Evolutionary conservation across 164 flowering plant genomes (phyloP).

Genomic region (Protea cynaroides): DNA sequence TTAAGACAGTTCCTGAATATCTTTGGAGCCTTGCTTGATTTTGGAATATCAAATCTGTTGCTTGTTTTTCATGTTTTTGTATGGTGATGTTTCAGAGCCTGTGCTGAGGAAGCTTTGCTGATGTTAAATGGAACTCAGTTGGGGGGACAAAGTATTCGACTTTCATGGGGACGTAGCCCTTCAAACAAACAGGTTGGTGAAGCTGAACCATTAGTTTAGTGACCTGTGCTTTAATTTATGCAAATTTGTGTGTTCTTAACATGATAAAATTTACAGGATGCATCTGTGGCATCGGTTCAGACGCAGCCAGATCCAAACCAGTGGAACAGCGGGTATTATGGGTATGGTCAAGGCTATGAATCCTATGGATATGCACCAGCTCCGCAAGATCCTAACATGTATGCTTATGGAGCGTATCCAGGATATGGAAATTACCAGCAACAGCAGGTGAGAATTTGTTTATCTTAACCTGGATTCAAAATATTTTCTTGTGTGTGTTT

Average conservation of each 20-base stretch:
- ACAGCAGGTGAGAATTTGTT: conserved; percentile 36
- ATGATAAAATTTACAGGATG: conserved; percentile 7
- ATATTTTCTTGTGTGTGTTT: background rate
- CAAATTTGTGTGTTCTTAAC: background rate
- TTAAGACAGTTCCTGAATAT: conserved; percentile 12
- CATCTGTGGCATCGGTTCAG: conserved; percentile 26
- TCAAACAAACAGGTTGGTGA: conserved; percentile 60
- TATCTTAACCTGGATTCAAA: too few relatives aligned
- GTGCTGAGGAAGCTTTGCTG: conserved; percentile 79
- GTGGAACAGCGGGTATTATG: conserved; percentile 60
- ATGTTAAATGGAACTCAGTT: conserved; percentile 55
- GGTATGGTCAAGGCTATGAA: conserved; percentile 58
- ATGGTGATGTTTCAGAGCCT: conserved; percentile 29
- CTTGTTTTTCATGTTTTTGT: background rate
- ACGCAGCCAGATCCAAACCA: conserved; percentile 59
- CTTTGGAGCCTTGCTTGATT: background rate
- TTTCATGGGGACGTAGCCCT: conserved; percentile 88
- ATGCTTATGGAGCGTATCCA: conserved; percentile 48
- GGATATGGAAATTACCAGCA: conserved; percentile 61
- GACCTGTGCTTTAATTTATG: background rate
- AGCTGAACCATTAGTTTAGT: background rate
- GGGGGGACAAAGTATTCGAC: conserved; percentile 66
- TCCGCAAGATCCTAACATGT: conserved; percentile 72
- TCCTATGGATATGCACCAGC: conserved; percentile 62
- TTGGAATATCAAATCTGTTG: background rate